Evolutionary conservation across 1,139 yeast genomes (phyloP), one percentile per base, ranked within the genome.

Genomic region (Yamadazyma sp.): DNA sequence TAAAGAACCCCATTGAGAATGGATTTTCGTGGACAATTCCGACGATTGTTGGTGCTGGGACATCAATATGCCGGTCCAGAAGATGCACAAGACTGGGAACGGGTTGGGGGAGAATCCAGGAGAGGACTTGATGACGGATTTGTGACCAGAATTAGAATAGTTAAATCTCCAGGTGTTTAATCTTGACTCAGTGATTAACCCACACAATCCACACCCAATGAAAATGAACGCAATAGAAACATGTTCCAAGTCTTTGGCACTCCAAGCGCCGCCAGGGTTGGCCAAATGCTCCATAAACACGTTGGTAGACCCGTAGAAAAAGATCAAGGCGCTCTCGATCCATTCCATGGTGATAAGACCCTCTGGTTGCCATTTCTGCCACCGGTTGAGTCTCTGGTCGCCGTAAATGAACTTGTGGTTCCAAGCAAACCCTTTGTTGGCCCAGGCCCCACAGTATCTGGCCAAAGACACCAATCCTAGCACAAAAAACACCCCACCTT

Each of bases 31-130:
- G 2, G 96, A 81, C 24, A 85, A 73, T 34, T 61, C 68, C 0
- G 92, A 81, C 3, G 90, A 87, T 62, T 92, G 98, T 34, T 80
- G 82, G 61, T 92, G 98, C 60, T 84, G 87, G 2, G 97, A 88
- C 98, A 92, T 92, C 46, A 92, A 71, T n/a, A 84, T 73, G 18
- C 98, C 98, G 1, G 97, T 92, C 96, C 97, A 92, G 62, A 86
- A 92, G 28, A 92, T 86, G 9, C 95, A 88, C 48, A 92, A 76
- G 2, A 88, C 79, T 1, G 98, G 97, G 76, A 92, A 87, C 15
- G 97, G 97, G 57, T 92, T 92, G 35, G 90, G 89, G 3, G 88
- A 80, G 55, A 69, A 85, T 0, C 94, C 94, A 1, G 90, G 89
- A 1, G 81, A 59, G 6, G 82, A 84, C 43, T 68, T 69, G 10